Percentiles rank a stretch among this genome's conserved stretches.
phyloP scores from a whole-genome alignment of 805 yeast species.

The Candida maltosa region DNA sequence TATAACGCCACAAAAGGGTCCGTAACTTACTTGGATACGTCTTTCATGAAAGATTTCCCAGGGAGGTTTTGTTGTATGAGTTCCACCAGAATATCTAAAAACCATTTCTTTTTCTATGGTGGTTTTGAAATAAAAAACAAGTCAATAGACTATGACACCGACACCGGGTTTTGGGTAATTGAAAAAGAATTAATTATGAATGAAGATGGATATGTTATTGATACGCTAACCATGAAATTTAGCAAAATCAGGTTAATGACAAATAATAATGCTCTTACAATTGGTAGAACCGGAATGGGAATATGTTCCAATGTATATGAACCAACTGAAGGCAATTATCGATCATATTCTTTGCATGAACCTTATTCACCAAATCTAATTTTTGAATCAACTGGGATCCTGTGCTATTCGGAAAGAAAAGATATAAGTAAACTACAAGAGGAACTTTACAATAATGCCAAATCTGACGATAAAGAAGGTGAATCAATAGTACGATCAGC shows the following conservation, averaged over 20 bases:
- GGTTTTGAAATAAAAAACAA: conserved; percentile 49
- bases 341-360: too few species aligned
- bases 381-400: too few species aligned
- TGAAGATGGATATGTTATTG: conserved; percentile 57
- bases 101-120: conserved; percentile 65
- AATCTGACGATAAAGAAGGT: too few species aligned
- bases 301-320: conserved; percentile 23
- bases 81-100: conserved; percentile 48
- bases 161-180: conserved; percentile 31
- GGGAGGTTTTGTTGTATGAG: conserved; percentile 49
- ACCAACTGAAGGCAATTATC: conserved; percentile 4
- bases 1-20: conserved; percentile 33
- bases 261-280: conserved; percentile 11
- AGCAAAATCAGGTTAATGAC: conserved; percentile 34
- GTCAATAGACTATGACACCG: conserved; percentile 18
- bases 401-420: too few species aligned
- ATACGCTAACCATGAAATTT: conserved; percentile 47
- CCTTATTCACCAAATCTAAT: too few species aligned
- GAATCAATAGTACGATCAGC: too few species aligned
- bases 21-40: conserved; percentile 22
- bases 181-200: conserved; percentile 47
- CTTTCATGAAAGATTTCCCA: conserved; percentile 30
- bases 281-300: conserved; percentile 33
- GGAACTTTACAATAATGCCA: too few species aligned
- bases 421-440: too few species aligned